Evolutionary conservation across 805 yeast species (phyloP), one percentile per base, ranked within the genome.

Genomic region (Pachysolen tannophilus): DNA sequence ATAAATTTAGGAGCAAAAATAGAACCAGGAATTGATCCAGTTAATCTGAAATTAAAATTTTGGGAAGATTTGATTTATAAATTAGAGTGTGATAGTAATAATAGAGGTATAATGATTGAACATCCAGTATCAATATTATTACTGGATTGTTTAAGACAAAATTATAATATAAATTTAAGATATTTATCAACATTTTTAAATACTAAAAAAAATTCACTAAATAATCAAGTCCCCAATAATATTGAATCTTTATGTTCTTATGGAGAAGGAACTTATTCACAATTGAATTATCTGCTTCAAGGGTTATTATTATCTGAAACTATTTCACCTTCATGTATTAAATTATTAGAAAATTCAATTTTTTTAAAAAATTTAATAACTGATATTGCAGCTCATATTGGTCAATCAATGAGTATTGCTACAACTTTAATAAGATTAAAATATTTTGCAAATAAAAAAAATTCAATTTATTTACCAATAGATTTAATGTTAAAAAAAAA

Each of bases 191-290:
- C 75, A 42, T 69, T 78, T 52, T 52, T 84, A 10, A 72, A 71
- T 35, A 69, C 84, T 4, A 66, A 82, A 34, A 66, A 69, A 34
- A 63, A 68, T 34, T 77, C 76, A 47, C 52, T 76, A 18, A 59
- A 65, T 19, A 63, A 65, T 28, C 63, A 63, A 7, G 59, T 66
- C 20, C 68, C 78, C 33, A 56, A 65, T 8, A 60, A 62, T 6
- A 48, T 70, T 2, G 78, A 78, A 28, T 73, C 71, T 28, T 65
- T 85, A 42, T 81, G 87, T 33, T 69, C 84, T 1, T 78, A 70
- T 47, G 94, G 94, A 1, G 94, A 85, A 55, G 92, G 90, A 1
- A 72, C 81, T 0, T 69, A 69, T 45, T 80, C 94, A 2, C 92
- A 82, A 52, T 58, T 82, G 46, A 78, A 78, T 46, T 84, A 85